Percentiles rank a stretch among this genome's conserved stretches.
phyloP scores from a whole-genome alignment of 768 basidiomycete genomes.

The Agaricus subrufescens region DNA sequence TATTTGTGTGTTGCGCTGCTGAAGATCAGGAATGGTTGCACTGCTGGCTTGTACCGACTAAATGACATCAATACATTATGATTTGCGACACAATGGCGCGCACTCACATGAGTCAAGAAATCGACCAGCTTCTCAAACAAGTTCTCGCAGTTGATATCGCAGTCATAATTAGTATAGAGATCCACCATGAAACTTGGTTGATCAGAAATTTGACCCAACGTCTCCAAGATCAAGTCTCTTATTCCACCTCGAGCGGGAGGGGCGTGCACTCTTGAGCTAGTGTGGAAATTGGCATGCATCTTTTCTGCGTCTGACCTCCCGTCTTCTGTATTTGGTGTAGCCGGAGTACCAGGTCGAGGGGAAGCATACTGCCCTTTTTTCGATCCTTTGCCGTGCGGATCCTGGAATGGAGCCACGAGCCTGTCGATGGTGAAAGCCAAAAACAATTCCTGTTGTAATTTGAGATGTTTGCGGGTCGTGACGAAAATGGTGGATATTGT shows the following conservation, averaged over 20 bases:
- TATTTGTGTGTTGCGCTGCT: constrained; percentile 78
- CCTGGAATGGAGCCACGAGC: constrained; percentile 54
- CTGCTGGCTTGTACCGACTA: constrained; percentile 51
- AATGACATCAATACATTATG: constrained; percentile 53
- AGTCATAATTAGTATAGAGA: constrained; percentile 94
- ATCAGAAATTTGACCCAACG: constrained; percentile 73
- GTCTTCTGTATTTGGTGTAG: constrained; percentile 34
- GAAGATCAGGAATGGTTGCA: constrained; percentile 44
- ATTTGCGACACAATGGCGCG: not conserved
- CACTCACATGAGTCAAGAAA: constrained; percentile 80
- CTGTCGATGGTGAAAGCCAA: constrained; percentile 92
- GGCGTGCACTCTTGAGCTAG: constrained; percentile 55
- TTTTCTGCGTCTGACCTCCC: constrained; percentile 38
- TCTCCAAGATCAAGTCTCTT: constrained; percentile 86
- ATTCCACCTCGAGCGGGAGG: constrained; percentile 83
- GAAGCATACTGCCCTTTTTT: constrained; percentile 30
- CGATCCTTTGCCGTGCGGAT: constrained; percentile 24
- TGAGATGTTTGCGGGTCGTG: constrained; percentile 80
- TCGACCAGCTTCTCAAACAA: constrained; percentile 86
- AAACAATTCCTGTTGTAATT: constrained; percentile 94
- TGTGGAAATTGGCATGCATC: constrained; percentile 20
- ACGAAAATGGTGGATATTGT: constrained; percentile 86
- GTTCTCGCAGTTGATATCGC: constrained; percentile 95
- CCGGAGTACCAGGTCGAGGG: constrained; percentile 51
- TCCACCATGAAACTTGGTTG: constrained; percentile 94